phyloP scores from a whole-genome alignment of 1,284 basidiomycete genomes.

The Phellopilus nigrolimitatus region DNA sequence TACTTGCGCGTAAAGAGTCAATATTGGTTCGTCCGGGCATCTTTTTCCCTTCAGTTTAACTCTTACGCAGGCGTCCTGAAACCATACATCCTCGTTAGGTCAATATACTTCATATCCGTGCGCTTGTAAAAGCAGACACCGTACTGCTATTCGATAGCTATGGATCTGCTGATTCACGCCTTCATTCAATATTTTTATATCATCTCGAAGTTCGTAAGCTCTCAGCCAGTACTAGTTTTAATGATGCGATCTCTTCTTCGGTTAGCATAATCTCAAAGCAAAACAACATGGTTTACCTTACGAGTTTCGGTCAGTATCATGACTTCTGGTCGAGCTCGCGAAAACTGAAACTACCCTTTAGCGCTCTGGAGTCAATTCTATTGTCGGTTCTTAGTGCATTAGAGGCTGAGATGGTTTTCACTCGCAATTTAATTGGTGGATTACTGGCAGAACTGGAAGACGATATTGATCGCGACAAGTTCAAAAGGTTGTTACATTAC shows the following conservation, averaged over 20 bases:
- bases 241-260: no score
- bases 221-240: conserved; percentile 19
- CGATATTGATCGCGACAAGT: conserved; percentile 89
- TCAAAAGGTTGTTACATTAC: conserved; percentile 87
- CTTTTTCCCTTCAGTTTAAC: no score
- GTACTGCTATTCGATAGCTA: conserved; percentile 92
- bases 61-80: conserved; percentile 4
- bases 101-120: conserved; percentile 92
- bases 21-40: conserved; percentile 72
- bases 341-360: conserved; percentile 31
- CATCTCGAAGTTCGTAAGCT: conserved; percentile 69
- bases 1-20: conserved; percentile 83
- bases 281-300: conserved; percentile 70
- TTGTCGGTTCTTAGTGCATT: conserved; percentile 85
- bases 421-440: conserved; percentile 81
- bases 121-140: conserved; percentile 89
- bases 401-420: conserved; percentile 91
- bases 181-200: conserved; percentile 84
- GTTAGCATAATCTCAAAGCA: conserved; percentile 74
- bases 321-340: conserved; percentile 19
- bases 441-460: conserved; percentile 89
- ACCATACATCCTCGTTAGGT: conserved; percentile 43
- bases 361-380: conserved; percentile 86
- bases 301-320: conserved; percentile 72
- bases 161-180: conserved; percentile 77